Evolutionary conservation across 163 green algal genomes (phyloP).

Genomic region (Volvox carteri): DNA sequence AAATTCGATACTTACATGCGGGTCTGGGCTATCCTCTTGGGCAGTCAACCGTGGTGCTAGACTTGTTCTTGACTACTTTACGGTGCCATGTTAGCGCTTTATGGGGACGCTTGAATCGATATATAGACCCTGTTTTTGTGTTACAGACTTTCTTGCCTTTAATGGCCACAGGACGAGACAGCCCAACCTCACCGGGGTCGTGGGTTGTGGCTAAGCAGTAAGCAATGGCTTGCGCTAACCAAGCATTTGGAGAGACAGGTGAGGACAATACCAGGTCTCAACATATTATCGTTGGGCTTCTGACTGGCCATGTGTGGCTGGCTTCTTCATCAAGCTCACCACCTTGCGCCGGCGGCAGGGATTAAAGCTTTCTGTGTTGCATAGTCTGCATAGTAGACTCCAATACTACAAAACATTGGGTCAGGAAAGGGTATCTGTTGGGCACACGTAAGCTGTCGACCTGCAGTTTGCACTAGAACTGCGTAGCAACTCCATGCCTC

Average conservation of each 20-base stretch:
- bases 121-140: too few relatives aligned
- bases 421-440: neutral
- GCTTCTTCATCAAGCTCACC: neutral
- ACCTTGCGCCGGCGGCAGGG: neutral
- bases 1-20: neutral
- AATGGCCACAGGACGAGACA: slow-evolving; percentile 15
- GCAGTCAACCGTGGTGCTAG: neutral
- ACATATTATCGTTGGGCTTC: too few relatives aligned
- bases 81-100: neutral
- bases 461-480: neutral
- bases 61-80: too few relatives aligned
- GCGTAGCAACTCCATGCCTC: too few relatives aligned
- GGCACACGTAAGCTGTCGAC: neutral
- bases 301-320: neutral
- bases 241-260: slow-evolving; percentile 39
- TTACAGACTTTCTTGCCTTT: too few relatives aligned
- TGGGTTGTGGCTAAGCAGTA: slow-evolving; percentile 15
- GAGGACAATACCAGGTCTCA: too few relatives aligned
- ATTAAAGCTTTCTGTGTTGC: neutral
- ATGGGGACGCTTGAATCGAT: neutral
- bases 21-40: neutral
- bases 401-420: neutral
- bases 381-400: too few relatives aligned
- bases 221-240: slow-evolving; percentile 19
- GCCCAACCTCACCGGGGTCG: slow-evolving; percentile 12